phyloP scores from a whole-genome alignment of 2,329 filamentous ascomycete species.

The Mycosphaerella arachidis region DNA sequence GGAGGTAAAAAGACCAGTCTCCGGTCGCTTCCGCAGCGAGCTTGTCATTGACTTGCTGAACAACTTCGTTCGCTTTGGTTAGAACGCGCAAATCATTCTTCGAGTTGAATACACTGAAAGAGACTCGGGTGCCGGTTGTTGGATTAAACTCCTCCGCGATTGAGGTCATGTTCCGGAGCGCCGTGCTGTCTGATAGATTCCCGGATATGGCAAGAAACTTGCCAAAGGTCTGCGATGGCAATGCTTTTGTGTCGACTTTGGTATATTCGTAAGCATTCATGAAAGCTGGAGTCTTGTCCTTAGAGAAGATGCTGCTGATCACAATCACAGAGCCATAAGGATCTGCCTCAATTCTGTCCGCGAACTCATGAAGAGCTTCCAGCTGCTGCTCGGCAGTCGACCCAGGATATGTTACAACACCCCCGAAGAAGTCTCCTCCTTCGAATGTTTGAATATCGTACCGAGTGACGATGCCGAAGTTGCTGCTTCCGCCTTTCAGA shows the following conservation, averaged over 20 bases:
- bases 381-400: conserved; percentile 3
- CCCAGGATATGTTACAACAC: not conserved
- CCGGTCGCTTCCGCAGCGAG: conserved; percentile 7
- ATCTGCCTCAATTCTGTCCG: conserved; percentile 4
- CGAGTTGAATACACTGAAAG: conserved; percentile 11
- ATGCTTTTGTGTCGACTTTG: not conserved
- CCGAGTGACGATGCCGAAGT: conserved; percentile 12
- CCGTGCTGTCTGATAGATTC: conserved; percentile 8
- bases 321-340: conserved; percentile 8
- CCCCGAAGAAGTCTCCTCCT: not conserved
- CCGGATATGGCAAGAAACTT: conserved; percentile 7
- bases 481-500: conserved; percentile 21
- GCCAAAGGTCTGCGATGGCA: not conserved
- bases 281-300: conserved; percentile 4
- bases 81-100: conserved; percentile 8
- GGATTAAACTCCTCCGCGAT: conserved; percentile 5
- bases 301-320: conserved; percentile 4
- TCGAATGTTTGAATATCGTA: not conserved
- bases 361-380: not conserved
- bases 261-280: conserved; percentile 12
- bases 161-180: conserved; percentile 6
- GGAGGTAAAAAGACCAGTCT: conserved; percentile 3
- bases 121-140: conserved; percentile 3
- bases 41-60: conserved; percentile 2
- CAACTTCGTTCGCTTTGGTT: conserved; percentile 9